These are phyloP conservation scores for Pseudomicrostroma phylloplanum DNA, from an alignment of 1,284 basidiomycete species.

Conservation along the genomic window DNA sequence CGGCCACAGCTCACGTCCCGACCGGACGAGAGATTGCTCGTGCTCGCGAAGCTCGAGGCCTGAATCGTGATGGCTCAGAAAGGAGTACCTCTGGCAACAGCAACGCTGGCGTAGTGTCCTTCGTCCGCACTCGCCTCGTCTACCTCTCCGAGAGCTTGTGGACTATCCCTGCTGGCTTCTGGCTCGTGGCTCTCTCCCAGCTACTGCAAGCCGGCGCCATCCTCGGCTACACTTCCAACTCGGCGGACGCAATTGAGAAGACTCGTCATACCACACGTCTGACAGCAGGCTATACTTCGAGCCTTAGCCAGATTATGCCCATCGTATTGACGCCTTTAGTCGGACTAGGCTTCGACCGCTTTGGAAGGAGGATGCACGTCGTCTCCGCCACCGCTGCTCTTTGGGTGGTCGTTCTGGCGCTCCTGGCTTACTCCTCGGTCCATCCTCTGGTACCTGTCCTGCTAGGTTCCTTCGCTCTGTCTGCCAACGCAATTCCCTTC, in stretches of 20 bases:
- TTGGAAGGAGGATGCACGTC: slow-evolving; percentile 33
- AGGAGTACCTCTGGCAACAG: background rate
- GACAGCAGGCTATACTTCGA: slow-evolving; percentile 52
- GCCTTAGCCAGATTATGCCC: slow-evolving; percentile 52
- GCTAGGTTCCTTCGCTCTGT: slow-evolving; percentile 51
- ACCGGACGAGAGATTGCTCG: slow-evolving; percentile 29
- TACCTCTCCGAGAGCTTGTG: slow-evolving; percentile 13
- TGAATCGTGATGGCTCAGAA: background rate
- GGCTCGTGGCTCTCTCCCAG: slow-evolving; percentile 39
- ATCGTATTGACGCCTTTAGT: slow-evolving; percentile 53
- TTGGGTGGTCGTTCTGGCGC: slow-evolving; percentile 52
- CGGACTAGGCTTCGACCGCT: slow-evolving; percentile 38
- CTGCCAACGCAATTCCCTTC: slow-evolving; percentile 52
- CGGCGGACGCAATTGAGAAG: slow-evolving; percentile 52
- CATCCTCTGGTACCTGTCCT: slow-evolving; percentile 51
- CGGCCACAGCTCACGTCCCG: slow-evolving; percentile 36
- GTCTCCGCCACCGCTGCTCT: slow-evolving; percentile 45
- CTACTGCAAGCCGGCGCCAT: slow-evolving; percentile 51
- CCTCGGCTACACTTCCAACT: slow-evolving; percentile 43
- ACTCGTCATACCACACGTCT: slow-evolving; percentile 51
- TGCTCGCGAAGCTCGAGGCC: background rate
- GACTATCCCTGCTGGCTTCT: slow-evolving; percentile 38
- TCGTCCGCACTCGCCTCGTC: background rate
- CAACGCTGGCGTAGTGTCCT: background rate
- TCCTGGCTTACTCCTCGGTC: slow-evolving; percentile 52